Base-by-base conservation (phyloP, 164 flowering plant genomes). In the Tetrastigma voinierianum region DNA sequence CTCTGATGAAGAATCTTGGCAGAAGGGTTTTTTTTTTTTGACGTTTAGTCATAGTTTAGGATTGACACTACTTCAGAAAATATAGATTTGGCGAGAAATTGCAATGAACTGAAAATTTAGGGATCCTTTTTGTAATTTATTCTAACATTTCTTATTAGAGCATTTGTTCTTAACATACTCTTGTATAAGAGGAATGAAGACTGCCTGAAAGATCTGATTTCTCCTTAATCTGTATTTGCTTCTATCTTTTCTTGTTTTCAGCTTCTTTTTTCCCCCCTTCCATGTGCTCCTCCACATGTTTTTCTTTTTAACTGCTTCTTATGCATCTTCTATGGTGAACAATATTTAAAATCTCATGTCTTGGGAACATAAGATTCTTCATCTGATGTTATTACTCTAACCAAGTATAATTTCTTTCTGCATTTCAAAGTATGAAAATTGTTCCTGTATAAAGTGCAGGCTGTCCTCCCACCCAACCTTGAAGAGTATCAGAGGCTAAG, bases 401-500 rank as follows among this genome's bases (percentile, higher is more conserved):
- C 32, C 43, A 14, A 18, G 40, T 53, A 1, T 7, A 43, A 18
- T 40, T 40, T 6, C 17, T 13, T 43, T 25, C 7, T 64, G 48
- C 49, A 4, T n/a, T 69, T 23, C 23, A 10, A 11, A 40, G 10
- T 61, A 46, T n/a, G 23, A 19, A 2, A 23, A 25, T 21, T 20
- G 51, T 57, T 48, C 46, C 53, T 61, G 59, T 1, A 52, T 71
- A 43, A 73, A 17, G 51, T 12, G 14, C 77, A 95, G 99, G 90
- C 97, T 19, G 72, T 82, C 59, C 97, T 95, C 74, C 97, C 99
- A 13, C 81, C 86, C 23, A 62, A 78, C 67, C 83, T 90, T 55
- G 93, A 88, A 77, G 98, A 95, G 68, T 84, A 82, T 70, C 99
- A 95, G 63, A 84, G 97, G 72, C 81, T 95, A 59, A 84, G 99